Conservation (phyloP, 208 protist species). For the Acanthamoeba healyi region DNA sequence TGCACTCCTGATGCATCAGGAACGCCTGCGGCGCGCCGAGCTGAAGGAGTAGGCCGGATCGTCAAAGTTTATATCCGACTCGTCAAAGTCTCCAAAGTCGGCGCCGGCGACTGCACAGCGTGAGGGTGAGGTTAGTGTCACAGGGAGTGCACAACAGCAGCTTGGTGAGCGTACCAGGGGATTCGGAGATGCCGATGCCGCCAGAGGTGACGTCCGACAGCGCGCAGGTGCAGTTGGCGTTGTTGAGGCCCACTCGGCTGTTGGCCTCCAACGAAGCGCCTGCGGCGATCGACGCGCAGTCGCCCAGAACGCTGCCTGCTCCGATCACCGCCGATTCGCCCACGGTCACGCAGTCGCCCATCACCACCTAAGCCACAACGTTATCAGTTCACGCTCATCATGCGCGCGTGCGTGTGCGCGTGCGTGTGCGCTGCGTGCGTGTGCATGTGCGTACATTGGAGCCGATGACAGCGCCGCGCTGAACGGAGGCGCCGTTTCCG, state of each 20-base stretch:
- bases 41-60: too few relatives aligned
- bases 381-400: too few relatives aligned
- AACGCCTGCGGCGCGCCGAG: too few relatives aligned
- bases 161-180: background rate
- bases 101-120: background rate
- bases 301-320: background rate
- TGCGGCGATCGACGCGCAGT: background rate
- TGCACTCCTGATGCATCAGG: too few relatives aligned
- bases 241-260: background rate
- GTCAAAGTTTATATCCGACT: background rate
- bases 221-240: background rate
- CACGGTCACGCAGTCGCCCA: background rate
- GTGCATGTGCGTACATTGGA: background rate
- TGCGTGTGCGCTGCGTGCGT: background rate
- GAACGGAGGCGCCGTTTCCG: background rate
- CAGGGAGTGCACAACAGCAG: too few relatives aligned
- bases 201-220: background rate
- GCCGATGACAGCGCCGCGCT: background rate
- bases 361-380: background rate
- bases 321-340: background rate
- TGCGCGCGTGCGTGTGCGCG: too few relatives aligned
- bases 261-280: background rate
- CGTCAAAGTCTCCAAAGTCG: background rate
- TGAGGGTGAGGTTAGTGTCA: background rate
- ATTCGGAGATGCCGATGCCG: background rate